A percentile compares a stretch with the other conserved stretches of the same genome.
Conservation (phyloP, 768 basidiomycete species). For the Tremella mesenterica region DNA sequence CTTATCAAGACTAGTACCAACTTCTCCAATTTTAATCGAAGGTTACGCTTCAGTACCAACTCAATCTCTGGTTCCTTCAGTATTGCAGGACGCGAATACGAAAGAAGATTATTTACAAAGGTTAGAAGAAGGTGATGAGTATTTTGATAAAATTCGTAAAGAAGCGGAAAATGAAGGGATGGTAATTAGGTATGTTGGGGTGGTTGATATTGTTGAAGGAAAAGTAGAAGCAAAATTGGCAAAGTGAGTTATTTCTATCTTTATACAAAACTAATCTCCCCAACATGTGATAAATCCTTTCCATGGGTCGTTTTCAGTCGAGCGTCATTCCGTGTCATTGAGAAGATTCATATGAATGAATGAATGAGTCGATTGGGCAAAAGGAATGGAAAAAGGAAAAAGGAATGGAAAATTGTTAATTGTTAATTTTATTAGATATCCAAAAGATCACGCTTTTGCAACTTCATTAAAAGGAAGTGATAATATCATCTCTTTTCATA, state of each 20-base stretch:
- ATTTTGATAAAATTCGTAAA: conserved; percentile 66
- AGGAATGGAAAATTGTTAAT: too few species aligned
- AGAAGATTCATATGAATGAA: too few species aligned
- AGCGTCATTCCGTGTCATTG: too few species aligned
- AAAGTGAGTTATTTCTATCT: conserved; percentile 53
- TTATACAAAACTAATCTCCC: too few species aligned
- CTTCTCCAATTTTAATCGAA: conserved; percentile 52
- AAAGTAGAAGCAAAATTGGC: conserved; percentile 79
- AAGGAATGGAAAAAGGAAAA: too few species aligned
- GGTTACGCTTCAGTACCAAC: conserved; percentile 77
- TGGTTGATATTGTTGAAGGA: conserved; percentile 68
- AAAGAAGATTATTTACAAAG: conserved; percentile 75
- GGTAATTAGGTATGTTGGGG: conserved; percentile 87
- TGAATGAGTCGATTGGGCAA: too few species aligned
- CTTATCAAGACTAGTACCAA: conserved; percentile 60
- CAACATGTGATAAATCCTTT: background rate
- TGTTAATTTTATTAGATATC: conserved; percentile 58
- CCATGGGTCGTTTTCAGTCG: too few species aligned
- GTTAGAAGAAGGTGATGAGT: conserved; percentile 70
- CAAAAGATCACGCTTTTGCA: conserved; percentile 82
- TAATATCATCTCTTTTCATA: conserved; percentile 97
- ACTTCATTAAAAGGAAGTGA: conserved; percentile 93
- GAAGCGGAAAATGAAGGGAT: conserved; percentile 70
- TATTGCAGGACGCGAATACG: conserved; percentile 57
- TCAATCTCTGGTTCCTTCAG: conserved; percentile 71